These are phyloP conservation scores for Batkoa obscura DNA, from an alignment of 371 early-diverging fungal species.

Conservation along the genomic window DNA sequence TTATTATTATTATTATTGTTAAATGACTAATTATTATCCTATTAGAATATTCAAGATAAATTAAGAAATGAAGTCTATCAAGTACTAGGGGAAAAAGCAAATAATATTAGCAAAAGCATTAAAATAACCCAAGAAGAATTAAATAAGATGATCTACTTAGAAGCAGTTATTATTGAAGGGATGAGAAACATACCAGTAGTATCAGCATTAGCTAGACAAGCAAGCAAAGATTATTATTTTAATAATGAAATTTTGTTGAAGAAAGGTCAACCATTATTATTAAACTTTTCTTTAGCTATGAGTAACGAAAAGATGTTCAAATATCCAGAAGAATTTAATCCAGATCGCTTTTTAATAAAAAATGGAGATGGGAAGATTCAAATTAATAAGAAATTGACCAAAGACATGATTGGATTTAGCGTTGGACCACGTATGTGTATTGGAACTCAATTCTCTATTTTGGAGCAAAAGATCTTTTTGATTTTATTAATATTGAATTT, in stretches of 20 bases:
- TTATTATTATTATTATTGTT: no score
- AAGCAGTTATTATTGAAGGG: neutral
- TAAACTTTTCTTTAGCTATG: no score
- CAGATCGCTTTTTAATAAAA: neutral
- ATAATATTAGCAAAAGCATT: no score
- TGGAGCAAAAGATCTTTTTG: neutral
- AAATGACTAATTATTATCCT: no score
- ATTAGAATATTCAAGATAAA: slow-evolving; percentile 8
- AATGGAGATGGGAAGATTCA: neutral
- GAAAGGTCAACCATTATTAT: no score
- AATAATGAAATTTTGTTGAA: no score
- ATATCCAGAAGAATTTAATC: neutral
- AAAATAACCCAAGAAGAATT: neutral
- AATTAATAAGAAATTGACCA: neutral
- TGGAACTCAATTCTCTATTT: neutral
- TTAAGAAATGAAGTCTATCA: slow-evolving; percentile 11
- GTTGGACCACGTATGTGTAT: slow-evolving; percentile 1
- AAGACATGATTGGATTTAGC: neutral
- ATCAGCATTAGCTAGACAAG: no score
- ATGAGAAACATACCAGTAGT: neutral
- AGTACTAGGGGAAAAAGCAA: neutral
- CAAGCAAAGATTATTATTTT: no score
- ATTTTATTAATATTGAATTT: neutral
- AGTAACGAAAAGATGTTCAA: no score
- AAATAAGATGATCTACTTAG: neutral